Evolutionary conservation across 169 alveolate species (phyloP).

Genomic region (Fabrea salina): DNA sequence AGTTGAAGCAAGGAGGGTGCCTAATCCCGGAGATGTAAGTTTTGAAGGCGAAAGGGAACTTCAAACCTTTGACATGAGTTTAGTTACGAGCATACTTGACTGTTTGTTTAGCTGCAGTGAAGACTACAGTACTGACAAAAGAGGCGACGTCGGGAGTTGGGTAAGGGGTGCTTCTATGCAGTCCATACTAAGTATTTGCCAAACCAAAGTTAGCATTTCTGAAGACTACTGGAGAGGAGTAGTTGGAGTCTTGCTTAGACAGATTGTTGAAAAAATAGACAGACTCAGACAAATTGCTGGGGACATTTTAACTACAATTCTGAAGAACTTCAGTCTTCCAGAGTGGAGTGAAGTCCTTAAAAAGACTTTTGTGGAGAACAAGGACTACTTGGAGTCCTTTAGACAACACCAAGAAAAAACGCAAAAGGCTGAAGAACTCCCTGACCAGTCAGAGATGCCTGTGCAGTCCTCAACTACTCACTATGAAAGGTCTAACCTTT

Average conservation of each 20-base stretch:
- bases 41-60: background rate
- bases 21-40: background rate
- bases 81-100: conserved; percentile 33
- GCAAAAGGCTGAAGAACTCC: conserved; percentile 24
- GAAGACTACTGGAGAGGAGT: conserved; percentile 40
- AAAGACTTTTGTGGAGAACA: conserved; percentile 40
- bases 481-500: conserved; percentile 40
- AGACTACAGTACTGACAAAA: conserved; percentile 77
- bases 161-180: conserved; percentile 86
- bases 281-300: conserved; percentile 82
- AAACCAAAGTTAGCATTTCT: conserved; percentile 12
- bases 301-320: conserved; percentile 60
- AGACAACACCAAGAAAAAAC: conserved; percentile 28
- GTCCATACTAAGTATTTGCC: conserved; percentile 34
- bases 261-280: conserved; percentile 80
- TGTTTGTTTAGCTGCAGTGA: conserved; percentile 32
- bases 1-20: background rate
- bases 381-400: conserved; percentile 40
- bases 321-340: conserved; percentile 24
- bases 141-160: conserved; percentile 91
- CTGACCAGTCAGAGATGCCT: conserved; percentile 13
- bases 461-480: background rate
- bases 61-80: background rate
- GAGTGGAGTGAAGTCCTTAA: background rate
- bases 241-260: conserved; percentile 47